Evolutionary conservation across 441 rosid species (phyloP), one percentile per base, ranked within the genome.

Genomic region (Isatis lusitanica): DNA sequence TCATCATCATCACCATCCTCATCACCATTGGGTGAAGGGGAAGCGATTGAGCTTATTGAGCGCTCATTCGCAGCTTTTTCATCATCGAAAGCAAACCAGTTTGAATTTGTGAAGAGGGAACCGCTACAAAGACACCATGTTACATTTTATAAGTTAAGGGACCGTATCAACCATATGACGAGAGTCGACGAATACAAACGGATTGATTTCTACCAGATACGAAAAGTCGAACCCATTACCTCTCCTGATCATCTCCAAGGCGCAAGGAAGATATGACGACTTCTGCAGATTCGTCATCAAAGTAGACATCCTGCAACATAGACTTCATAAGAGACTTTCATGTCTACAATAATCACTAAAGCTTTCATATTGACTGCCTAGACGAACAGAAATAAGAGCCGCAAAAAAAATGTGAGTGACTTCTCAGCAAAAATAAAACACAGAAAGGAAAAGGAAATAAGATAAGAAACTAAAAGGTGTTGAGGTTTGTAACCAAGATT

Each of bases 271-370:
- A 94, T 80, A 94, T 90, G 68, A 94, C 97, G n/a, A 92, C 97
- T 80, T 94, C 98, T 51, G 97, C 98, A 80, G 97, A 94, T 82
- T 92, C 96, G 80, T 94, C 97, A 83, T 94, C 98, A 77, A 94
- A 94, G 90, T 94, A 94, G 68, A 94, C 97, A 83, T 94, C 98
- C 98, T 94, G 93, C 63, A 58, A 80, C 66, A 18, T 55, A 71
- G 4, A 68, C 71, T 56, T 62, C 65, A 63, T 81, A 40, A 69
- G 78, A 79, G 61, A 48, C 61, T 68, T 70, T 68, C 61, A 70
- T 66, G 50, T 48, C 55, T 39, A 55, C 15, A 51, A 63, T 46
- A 55, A 53, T 65, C 74, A 62, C 58, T 59, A 60, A 38, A 24
- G 46, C 18, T 56, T 62, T 43, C 40, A 61, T 58, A 58, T 30